A percentile compares a stretch with the other conserved stretches of the same genome.
phyloP scores from a whole-genome alignment of 2,329 filamentous ascomycete genomes.

The Diaporthe ilicicola region DNA sequence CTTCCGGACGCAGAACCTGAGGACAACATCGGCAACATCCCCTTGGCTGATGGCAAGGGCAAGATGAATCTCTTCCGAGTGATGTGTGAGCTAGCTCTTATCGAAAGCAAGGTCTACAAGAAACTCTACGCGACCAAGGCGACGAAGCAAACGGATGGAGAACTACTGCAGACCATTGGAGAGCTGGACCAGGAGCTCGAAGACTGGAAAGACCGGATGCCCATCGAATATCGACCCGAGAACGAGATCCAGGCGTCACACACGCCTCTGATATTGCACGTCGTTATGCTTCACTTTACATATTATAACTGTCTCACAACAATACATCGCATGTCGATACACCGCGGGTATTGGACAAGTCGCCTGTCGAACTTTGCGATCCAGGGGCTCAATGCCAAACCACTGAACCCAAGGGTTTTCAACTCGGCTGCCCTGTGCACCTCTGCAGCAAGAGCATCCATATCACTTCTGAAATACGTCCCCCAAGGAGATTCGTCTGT shows the following conservation, averaged over 20 bases:
- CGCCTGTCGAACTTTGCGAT: slow-evolving; percentile 94
- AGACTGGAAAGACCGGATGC: slow-evolving; percentile 95
- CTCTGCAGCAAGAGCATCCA: slow-evolving; percentile 89
- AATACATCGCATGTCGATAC: slow-evolving; percentile 97
- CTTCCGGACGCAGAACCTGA: slow-evolving; percentile 88
- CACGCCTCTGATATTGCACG: slow-evolving; percentile 90
- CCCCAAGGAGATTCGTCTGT: slow-evolving; percentile 94
- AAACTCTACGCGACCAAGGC: slow-evolving; percentile 92
- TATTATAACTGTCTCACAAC: slow-evolving; percentile 99
- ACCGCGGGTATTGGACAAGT: slow-evolving; percentile 98
- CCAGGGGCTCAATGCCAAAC: slow-evolving; percentile 88
- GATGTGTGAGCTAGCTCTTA: slow-evolving; percentile 90
- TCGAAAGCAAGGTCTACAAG: slow-evolving; percentile 95
- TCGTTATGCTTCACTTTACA: slow-evolving; percentile 93
- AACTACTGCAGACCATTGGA: slow-evolving; percentile 93
- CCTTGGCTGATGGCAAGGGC: slow-evolving; percentile 84
- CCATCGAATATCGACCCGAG: slow-evolving; percentile 95
- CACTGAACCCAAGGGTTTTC: slow-evolving; percentile 93
- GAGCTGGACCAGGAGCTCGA: slow-evolving; percentile 91
- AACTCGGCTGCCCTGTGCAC: slow-evolving; percentile 93
- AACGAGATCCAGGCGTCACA: slow-evolving; percentile 94
- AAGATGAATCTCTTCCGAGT: slow-evolving; percentile 95
- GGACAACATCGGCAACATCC: slow-evolving; percentile 95
- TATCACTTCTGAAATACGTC: slow-evolving; percentile 94
- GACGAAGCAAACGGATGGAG: slow-evolving; percentile 89